These are phyloP conservation scores for Mediolabrus comicus DNA, from an alignment of 108 stramenopile species.

Conservation along the genomic window DNA sequence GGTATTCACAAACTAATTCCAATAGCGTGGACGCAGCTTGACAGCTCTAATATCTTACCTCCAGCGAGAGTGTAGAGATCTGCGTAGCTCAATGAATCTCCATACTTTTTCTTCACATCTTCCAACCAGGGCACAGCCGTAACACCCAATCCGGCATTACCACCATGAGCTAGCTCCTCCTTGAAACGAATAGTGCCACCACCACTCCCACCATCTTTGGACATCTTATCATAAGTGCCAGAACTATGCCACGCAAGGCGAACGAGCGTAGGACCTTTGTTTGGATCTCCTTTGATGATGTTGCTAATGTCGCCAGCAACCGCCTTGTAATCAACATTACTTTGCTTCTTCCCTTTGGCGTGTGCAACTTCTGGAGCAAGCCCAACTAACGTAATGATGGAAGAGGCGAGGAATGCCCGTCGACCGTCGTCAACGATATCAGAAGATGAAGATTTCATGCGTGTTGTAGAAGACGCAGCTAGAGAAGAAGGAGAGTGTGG, in stretches of 20 bases:
- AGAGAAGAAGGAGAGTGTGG: too few species aligned
- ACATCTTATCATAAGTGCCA: slow-evolving; percentile 64
- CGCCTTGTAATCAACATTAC: slow-evolving; percentile 17
- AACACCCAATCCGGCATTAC: slow-evolving; percentile 67
- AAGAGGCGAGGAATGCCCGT: slow-evolving; percentile 6
- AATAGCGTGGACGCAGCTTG: too few species aligned
- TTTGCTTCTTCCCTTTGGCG: neutral
- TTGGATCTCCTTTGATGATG: slow-evolving; percentile 42
- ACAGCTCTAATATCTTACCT: slow-evolving; percentile 14
- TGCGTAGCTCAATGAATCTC: slow-evolving; percentile 57
- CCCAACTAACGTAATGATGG: neutral
- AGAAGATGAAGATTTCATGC: neutral
- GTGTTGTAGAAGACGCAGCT: neutral
- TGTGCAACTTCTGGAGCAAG: neutral
- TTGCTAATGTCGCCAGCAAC: slow-evolving; percentile 50
- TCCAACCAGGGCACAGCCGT: slow-evolving; percentile 65
- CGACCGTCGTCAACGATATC: neutral
- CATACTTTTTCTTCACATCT: slow-evolving; percentile 68
- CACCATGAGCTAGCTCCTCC: slow-evolving; percentile 67
- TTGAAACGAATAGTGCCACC: slow-evolving; percentile 76
- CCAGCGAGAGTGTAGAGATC: slow-evolving; percentile 91
- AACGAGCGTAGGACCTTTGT: slow-evolving; percentile 54
- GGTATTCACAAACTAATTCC: neutral
- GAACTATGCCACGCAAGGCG: slow-evolving; percentile 79
- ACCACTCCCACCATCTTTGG: slow-evolving; percentile 56